phyloP scores from a whole-genome alignment of 805 yeast species.

The Ogataea polymorpha region DNA sequence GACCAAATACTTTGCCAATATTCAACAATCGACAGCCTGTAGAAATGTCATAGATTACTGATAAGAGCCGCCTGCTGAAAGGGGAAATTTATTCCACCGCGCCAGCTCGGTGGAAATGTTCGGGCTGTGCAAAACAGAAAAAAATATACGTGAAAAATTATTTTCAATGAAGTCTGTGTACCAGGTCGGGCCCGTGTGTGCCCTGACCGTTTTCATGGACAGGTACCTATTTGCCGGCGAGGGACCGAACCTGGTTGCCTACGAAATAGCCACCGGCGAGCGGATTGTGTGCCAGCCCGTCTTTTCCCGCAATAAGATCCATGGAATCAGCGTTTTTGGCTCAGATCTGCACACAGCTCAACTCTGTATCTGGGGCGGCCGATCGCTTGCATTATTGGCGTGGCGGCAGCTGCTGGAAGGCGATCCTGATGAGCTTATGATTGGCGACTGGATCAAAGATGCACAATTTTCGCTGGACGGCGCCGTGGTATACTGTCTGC shows the following conservation, averaged over 20 bases:
- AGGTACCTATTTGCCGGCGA: conserved; percentile 54
- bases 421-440: conserved; percentile 41
- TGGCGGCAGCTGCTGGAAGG: conserved; percentile 29
- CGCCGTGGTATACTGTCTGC: conserved; percentile 49
- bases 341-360: conserved; percentile 28
- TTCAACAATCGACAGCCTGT: conserved; percentile 3
- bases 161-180: conserved; percentile 12
- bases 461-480: conserved; percentile 46
- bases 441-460: conserved; percentile 79
- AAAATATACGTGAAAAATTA: too few species aligned
- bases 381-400: conserved; percentile 52
- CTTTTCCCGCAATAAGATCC: conserved; percentile 76
- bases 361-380: conserved; percentile 60
- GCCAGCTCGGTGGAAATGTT: not conserved
- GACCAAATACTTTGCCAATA: not conserved
- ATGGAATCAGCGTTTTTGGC: conserved; percentile 53
- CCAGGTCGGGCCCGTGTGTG: conserved; percentile 71
- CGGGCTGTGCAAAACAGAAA: conserved; percentile 9
- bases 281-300: conserved; percentile 41
- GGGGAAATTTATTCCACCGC: not conserved
- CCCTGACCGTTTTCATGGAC: conserved; percentile 43
- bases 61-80: conserved; percentile 4
- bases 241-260: conserved; percentile 65
- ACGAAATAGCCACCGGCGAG: conserved; percentile 37
- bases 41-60: conserved; percentile 1